Evolutionary conservation across 1,284 basidiomycete species (phyloP), one percentile per base, ranked within the genome.

Genomic region (Apiotrichum mycotoxinovorans): DNA sequence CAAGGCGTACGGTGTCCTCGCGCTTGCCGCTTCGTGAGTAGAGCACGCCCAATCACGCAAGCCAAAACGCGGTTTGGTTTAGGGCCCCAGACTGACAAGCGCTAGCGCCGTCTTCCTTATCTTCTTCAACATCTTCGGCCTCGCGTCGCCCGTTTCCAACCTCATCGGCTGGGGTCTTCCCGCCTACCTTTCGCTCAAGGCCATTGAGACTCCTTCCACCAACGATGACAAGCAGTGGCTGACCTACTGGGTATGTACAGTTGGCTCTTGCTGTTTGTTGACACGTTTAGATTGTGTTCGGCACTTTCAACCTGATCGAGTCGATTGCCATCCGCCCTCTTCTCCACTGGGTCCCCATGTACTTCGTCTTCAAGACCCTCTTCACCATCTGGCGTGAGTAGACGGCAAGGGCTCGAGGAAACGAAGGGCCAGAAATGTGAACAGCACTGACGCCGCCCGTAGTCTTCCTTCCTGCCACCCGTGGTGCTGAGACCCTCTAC

Each of bases 1-100:
- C 68, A 98, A 98, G 84, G 84, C 90, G 20, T 94, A 95, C 79
- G 83, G 87, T 63, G 90, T 89, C 68, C 79, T 97, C 67, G 90
- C 88, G 59, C 82, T 83, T 63, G 80, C 87, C 62, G 68, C 81
- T 76, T 93, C 73, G 76, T 76, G 49, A 66, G 74, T 71, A 4
- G 4, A 22, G 5, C 10, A 22, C 8, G 23, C 14, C 43, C 2
- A 18, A 30, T 7, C 30, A 30, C 30, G 30, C 30, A 30, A n/a
- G n/a, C n/a, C n/a, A n/a, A n/a, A 12, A 30, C 5, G 12, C 30
- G 25, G 33, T 34, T n/a, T 42, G n/a, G 8, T 3, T 5, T 15
- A 4, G 3, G 22, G 7, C 25, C 4, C 11, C 7, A 20, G 3
- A 35, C 45, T 46, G 20, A 42, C 43, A 48, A 30, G 12, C 30